Evolutionary conservation across 768 basidiomycete species (phyloP).

Genomic region (Austroboletus eburneus): DNA sequence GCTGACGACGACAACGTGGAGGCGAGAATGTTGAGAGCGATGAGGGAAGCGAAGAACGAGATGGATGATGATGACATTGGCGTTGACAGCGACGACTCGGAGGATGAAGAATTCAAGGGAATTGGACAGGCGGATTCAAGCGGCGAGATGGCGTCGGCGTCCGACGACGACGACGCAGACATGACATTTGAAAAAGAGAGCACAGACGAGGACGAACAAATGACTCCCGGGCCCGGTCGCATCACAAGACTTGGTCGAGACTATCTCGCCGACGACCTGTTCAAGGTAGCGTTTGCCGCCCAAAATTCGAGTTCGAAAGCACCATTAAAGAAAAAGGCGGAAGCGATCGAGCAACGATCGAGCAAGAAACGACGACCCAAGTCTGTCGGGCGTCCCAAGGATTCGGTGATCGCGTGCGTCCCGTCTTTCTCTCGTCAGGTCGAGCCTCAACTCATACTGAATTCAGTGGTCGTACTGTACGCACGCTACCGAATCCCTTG

Average conservation of each 20-base stretch:
- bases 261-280: constrained; percentile 66
- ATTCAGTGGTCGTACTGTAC: constrained; percentile 51
- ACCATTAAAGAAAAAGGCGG: constrained; percentile 15
- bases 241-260: too few species aligned
- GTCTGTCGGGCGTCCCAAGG: constrained; percentile 38
- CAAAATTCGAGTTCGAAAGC: constrained; percentile 17
- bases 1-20: constrained; percentile 22
- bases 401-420: constrained; percentile 51
- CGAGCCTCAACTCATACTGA: constrained; percentile 3
- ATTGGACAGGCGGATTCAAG: constrained; percentile 7
- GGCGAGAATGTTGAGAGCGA: constrained; percentile 26
- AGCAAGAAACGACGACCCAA: constrained; percentile 30
- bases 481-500: constrained; percentile 37
- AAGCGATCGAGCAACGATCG: constrained; percentile 21
- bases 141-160: constrained; percentile 9
- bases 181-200: constrained; percentile 15
- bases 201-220: constrained; percentile 12
- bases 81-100: constrained; percentile 7
- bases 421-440: neutral
- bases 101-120: constrained; percentile 12
- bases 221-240: too few species aligned
- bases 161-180: constrained; percentile 12
- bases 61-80: constrained; percentile 14
- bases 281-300: constrained; percentile 50
- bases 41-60: constrained; percentile 27